Percentiles rank a stretch among this genome's conserved stretches.
Conservation (phyloP, 108 stramenopile genomes). For the Skeletonema potamos region DNA sequence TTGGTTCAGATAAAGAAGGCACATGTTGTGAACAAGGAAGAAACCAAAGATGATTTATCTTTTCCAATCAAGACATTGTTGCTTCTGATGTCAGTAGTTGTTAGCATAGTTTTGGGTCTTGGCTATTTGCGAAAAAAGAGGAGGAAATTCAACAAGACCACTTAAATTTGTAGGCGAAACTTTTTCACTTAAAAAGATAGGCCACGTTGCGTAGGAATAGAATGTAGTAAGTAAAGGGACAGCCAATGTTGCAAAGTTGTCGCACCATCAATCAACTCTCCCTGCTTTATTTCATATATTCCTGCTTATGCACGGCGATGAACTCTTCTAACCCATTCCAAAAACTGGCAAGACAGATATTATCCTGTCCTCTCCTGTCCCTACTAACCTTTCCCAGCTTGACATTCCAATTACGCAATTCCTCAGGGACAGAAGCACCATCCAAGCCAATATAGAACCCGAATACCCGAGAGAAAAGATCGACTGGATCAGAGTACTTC, state of each 20-base stretch:
- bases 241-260: too few species aligned
- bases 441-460: constrained; percentile 85
- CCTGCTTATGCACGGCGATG: constrained; percentile 82
- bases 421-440: constrained; percentile 63
- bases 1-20: neutral
- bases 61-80: neutral
- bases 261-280: neutral
- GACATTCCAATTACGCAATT: constrained; percentile 76
- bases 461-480: constrained; percentile 67
- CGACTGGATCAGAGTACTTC: constrained; percentile 82
- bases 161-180: neutral
- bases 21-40: constrained; percentile 1
- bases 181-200: neutral
- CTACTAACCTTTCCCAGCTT: constrained; percentile 61
- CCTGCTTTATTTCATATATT: constrained; percentile 22
- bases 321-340: constrained; percentile 89
- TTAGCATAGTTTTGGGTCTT: neutral
- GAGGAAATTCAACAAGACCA: constrained; percentile 5
- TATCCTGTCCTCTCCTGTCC: constrained; percentile 85
- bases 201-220: neutral
- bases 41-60: neutral
- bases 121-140: constrained; percentile 5
- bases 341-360: constrained; percentile 75
- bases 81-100: neutral
- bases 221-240: neutral